Percentiles rank a stretch among this genome's conserved stretches.
Evolutionary conservation across 352 stramenopile genomes (phyloP).

Genomic region (Phytophthora pluvialis): DNA sequence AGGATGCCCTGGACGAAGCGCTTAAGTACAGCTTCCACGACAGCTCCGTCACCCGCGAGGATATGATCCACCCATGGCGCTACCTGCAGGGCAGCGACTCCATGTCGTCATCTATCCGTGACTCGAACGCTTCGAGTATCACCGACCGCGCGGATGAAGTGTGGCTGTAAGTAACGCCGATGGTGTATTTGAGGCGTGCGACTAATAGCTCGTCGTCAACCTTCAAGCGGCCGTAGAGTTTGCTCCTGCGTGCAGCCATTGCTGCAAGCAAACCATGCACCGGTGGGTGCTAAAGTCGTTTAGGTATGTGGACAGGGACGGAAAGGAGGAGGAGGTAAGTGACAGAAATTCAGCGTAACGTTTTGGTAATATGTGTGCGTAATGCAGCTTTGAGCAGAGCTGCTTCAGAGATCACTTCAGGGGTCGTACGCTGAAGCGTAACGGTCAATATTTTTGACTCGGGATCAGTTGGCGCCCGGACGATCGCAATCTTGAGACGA

Average conservation of each 20-base stretch:
- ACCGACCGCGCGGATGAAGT: conserved; percentile 50
- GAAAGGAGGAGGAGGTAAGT: conserved; percentile 15
- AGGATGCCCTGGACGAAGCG: conserved; percentile 48
- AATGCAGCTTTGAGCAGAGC: conserved; percentile 15
- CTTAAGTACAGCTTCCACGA: conserved; percentile 85
- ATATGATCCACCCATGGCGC: conserved; percentile 64
- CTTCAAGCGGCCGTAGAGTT: conserved; percentile 15
- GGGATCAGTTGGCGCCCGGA: background rate
- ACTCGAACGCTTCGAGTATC: conserved; percentile 67
- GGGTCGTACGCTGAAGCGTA: conserved; percentile 15
- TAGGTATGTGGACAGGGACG: conserved; percentile 17
- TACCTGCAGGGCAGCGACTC: conserved; percentile 53
- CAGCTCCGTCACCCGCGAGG: conserved; percentile 57
- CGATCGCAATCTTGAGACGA: conserved; percentile 16
- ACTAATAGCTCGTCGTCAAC: conserved; percentile 10
- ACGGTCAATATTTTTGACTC: background rate
- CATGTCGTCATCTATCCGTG: conserved; percentile 52
- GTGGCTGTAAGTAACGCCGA: conserved; percentile 47
- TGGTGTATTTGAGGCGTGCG: conserved; percentile 9
- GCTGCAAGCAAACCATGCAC: background rate
- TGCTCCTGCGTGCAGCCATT: conserved; percentile 1
- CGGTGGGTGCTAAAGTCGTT: conserved; percentile 6
- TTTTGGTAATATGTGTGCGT: conserved; percentile 26
- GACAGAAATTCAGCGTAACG: conserved; percentile 32
- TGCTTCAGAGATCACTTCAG: background rate